phyloP scores from a whole-genome alignment of 2,329 filamentous ascomycete species.

The Verticillium nonalfalfae region DNA sequence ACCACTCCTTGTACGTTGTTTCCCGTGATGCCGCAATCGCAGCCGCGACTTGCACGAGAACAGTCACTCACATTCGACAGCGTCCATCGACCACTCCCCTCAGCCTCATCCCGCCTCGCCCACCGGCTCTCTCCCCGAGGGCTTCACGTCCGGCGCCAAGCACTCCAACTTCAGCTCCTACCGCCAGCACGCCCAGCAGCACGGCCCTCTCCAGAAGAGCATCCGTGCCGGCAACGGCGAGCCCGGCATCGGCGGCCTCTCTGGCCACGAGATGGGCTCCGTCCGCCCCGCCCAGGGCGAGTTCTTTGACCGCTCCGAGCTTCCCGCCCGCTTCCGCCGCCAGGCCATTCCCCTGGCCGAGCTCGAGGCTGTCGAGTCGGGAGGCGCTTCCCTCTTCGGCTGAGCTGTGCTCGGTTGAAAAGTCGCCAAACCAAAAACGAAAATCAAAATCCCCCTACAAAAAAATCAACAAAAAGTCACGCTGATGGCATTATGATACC shows the following conservation, averaged over 20 bases:
- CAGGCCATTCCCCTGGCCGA: conserved; percentile 69
- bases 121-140: conserved; percentile 52
- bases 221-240: conserved; percentile 28
- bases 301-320: conserved; percentile 83
- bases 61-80: conserved; percentile 29
- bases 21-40: neutral
- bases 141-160: conserved; percentile 35
- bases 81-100: conserved; percentile 65
- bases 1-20: conserved; percentile 45
- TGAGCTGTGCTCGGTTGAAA: conserved; percentile 19
- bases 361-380: conserved; percentile 94
- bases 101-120: conserved; percentile 69
- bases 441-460: conserved; percentile 1
- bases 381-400: conserved; percentile 61
- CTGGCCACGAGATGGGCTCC: conserved; percentile 67
- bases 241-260: conserved; percentile 48
- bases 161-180: conserved; percentile 67
- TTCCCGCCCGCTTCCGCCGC: conserved; percentile 78
- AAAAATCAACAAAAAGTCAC: conserved; percentile 1
- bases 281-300: conserved; percentile 65
- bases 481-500: neutral
- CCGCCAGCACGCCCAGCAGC: conserved; percentile 71
- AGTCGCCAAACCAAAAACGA: conserved; percentile 7
- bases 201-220: conserved; percentile 64
- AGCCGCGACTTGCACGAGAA: neutral